A percentile compares a stretch with the other conserved stretches of the same genome.
Conservation (phyloP, 768 basidiomycete genomes). For the Inosperma sp. region DNA sequence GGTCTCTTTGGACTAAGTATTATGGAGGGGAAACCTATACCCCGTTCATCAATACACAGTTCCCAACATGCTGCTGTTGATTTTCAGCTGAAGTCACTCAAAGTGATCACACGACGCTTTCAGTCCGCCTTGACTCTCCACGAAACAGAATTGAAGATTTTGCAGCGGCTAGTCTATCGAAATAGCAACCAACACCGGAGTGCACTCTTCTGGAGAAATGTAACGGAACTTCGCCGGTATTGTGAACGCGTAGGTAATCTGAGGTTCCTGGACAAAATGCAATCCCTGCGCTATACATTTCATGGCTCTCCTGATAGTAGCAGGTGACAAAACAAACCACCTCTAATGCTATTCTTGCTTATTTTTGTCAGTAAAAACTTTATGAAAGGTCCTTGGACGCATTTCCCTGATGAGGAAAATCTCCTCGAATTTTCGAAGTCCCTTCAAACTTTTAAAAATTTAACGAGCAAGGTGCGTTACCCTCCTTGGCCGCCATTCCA, state of each 20-base stretch:
- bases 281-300: conserved; percentile 46
- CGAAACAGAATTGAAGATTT: conserved; percentile 50
- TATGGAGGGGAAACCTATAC: conserved; percentile 15
- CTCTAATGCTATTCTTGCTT: no score
- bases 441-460: conserved; percentile 12
- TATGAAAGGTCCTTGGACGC: conserved; percentile 61
- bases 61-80: conserved; percentile 43
- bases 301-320: conserved; percentile 36
- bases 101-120: conserved; percentile 48
- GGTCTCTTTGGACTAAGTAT: neutral
- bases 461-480: conserved; percentile 35
- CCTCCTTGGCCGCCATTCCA: neutral
- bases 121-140: conserved; percentile 39
- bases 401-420: conserved; percentile 40
- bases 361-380: conserved; percentile 41
- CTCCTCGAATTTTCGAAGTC: conserved; percentile 6
- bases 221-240: conserved; percentile 57
- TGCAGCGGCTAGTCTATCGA: conserved; percentile 72
- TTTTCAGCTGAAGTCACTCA: conserved; percentile 56
- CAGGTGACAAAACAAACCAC: no score
- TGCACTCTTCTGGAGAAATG: conserved; percentile 66
- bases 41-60: conserved; percentile 26
- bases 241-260: conserved; percentile 34
- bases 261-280: conserved; percentile 30
- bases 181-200: conserved; percentile 73